phyloP scores from a whole-genome alignment of 768 basidiomycete genomes.

The Gautieria morchelliformis region DNA sequence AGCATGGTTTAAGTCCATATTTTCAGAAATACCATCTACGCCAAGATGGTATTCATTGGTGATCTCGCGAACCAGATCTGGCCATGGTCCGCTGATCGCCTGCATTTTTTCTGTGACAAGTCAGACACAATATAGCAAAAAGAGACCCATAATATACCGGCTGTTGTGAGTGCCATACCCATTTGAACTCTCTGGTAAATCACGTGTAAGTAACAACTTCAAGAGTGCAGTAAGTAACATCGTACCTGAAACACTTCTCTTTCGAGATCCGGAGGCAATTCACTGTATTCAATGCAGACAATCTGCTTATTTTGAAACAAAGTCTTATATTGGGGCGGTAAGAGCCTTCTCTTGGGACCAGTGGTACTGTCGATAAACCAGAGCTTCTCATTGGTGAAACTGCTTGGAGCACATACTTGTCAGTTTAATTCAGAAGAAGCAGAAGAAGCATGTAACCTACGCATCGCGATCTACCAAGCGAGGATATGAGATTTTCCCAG shows the following conservation, averaged over 20 bases:
- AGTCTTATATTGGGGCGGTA: slow-evolving; percentile 48
- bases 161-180: slow-evolving; percentile 18
- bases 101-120: slow-evolving; percentile 50
- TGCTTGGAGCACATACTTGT: slow-evolving; percentile 12
- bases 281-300: slow-evolving; percentile 70
- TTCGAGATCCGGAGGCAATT: slow-evolving; percentile 46
- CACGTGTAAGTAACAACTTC: background rate
- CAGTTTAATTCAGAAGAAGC: background rate
- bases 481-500: background rate
- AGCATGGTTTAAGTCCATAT: slow-evolving; percentile 42
- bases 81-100: slow-evolving; percentile 48
- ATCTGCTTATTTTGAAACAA: slow-evolving; percentile 67
- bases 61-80: slow-evolving; percentile 49
- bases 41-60: slow-evolving; percentile 34
- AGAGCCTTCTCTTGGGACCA: slow-evolving; percentile 17
- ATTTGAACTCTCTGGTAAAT: slow-evolving; percentile 19
- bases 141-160: slow-evolving; percentile 8
- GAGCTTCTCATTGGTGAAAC: slow-evolving; percentile 38
- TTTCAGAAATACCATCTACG: slow-evolving; percentile 25
- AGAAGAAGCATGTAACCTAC: slow-evolving; percentile 26
- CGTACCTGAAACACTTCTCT: slow-evolving; percentile 66
- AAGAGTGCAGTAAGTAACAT: background rate
- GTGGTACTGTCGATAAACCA: slow-evolving; percentile 34
- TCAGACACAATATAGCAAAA: background rate
- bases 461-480: slow-evolving; percentile 31